phyloP scores from a whole-genome alignment of 352 stramenopile genomes.

The Globisporangium iwayamae region DNA sequence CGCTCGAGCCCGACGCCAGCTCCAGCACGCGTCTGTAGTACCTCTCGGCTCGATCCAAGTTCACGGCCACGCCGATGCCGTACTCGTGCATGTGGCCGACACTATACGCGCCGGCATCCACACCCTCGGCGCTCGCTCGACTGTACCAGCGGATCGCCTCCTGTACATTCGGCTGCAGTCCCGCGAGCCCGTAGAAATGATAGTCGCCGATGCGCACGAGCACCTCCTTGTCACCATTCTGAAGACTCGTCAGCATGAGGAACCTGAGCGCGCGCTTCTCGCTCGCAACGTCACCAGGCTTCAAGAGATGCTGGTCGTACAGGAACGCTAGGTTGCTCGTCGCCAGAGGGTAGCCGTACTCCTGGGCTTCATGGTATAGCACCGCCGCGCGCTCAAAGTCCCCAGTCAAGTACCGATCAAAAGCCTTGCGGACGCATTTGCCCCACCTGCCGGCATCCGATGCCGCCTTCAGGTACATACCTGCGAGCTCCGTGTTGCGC shows the following conservation, averaged over 20 bases:
- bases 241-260: slow-evolving; percentile 28
- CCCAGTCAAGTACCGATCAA: slow-evolving; percentile 49
- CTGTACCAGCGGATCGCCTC: slow-evolving; percentile 68
- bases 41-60: slow-evolving; percentile 44
- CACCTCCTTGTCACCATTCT: slow-evolving; percentile 53
- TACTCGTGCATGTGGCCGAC: slow-evolving; percentile 75
- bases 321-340: slow-evolving; percentile 76
- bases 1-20: slow-evolving; percentile 29
- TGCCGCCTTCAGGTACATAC: slow-evolving; percentile 57
- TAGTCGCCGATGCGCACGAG: slow-evolving; percentile 73
- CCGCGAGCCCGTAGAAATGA: slow-evolving; percentile 66
- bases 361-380: slow-evolving; percentile 58
- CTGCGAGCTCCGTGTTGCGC: slow-evolving; percentile 23
- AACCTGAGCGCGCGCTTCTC: slow-evolving; percentile 39
- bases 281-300: slow-evolving; percentile 14
- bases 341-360: slow-evolving; percentile 60
- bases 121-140: slow-evolving; percentile 56
- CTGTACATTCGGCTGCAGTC: slow-evolving; percentile 25
- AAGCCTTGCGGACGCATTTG: slow-evolving; percentile 43
- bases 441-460: slow-evolving; percentile 66
- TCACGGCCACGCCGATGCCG: slow-evolving; percentile 42
- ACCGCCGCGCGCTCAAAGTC: slow-evolving; percentile 45
- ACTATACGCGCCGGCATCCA: slow-evolving; percentile 61
- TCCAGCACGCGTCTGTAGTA: slow-evolving; percentile 67
- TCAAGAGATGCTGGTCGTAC: slow-evolving; percentile 56